These are phyloP conservation scores for Mycena metata DNA, from an alignment of 768 basidiomycete genomes.

Conservation along the genomic window DNA sequence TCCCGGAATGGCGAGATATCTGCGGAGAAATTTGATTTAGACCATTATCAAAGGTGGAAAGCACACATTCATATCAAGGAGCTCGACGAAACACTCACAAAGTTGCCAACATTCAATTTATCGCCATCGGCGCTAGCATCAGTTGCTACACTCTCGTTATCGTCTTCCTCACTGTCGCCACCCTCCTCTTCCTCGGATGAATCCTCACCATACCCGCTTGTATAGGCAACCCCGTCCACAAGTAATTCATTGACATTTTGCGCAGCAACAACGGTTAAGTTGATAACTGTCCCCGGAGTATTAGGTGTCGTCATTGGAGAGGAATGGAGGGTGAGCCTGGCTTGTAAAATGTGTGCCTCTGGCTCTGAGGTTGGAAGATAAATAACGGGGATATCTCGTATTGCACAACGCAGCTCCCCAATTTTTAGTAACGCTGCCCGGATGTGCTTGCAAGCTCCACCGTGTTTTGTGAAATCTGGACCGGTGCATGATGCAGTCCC, in stretches of 20 bases:
- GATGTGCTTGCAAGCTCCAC: slow-evolving; percentile 20
- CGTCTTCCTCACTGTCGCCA: neutral
- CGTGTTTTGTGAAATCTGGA: slow-evolving; percentile 3
- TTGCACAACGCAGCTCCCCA: neutral
- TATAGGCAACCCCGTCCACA: slow-evolving; percentile 2
- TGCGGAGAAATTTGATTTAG: too few relatives aligned
- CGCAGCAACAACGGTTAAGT: neutral
- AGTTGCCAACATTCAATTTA: slow-evolving; percentile 14
- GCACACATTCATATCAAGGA: too few relatives aligned
- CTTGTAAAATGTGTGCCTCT: neutral
- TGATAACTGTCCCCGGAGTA: neutral
- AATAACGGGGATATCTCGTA: slow-evolving; percentile 9
- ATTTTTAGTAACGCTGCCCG: slow-evolving; percentile 8
- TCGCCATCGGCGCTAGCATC: slow-evolving; percentile 2
- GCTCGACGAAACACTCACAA: neutral
- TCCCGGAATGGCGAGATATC: neutral
- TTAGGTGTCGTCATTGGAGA: neutral
- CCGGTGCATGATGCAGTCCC: slow-evolving; percentile 5
- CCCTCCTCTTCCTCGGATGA: neutral
- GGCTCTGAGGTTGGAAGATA: slow-evolving; percentile 16
- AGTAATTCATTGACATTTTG: slow-evolving; percentile 5
- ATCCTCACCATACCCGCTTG: neutral
- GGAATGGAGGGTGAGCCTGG: neutral
- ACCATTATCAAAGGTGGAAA: too few relatives aligned
- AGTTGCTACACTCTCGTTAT: neutral